Evolutionary conservation across 164 flowering plant genomes (phyloP), one percentile per base, ranked within the genome.

Genomic region (Liriodendron chinense): DNA sequence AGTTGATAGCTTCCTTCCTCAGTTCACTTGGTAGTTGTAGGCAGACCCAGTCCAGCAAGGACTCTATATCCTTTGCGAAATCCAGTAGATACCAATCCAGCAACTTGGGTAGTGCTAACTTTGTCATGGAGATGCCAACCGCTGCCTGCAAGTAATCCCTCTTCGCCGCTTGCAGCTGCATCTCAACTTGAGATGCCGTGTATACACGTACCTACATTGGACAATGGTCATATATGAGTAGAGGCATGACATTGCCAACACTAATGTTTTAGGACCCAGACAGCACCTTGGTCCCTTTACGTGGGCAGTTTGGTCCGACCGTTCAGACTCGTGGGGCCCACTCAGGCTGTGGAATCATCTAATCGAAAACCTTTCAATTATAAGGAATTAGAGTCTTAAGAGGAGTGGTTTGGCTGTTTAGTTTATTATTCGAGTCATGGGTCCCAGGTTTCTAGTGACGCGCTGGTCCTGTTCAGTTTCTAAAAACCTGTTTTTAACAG

Each of bases 41-140:
- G 90, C 96, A 92, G 59, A 94, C 84, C 98, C 97, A 94, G 75
- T 94, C 98, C 21, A 94, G 82, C 71, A 94, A 83, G 5, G 98
- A 91, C 56, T 91, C 97, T 61, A 91, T 71, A 74, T 93, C 97
- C 83, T 94, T 94, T 47, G 97, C 96, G 82, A 92, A 94, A 84
- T 94, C 97, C 1, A 90, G 91, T 49, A 91, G 75, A 81, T 94
- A 94, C 97, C 98, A 94, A 74, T 94, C 93, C 80, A 94, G 76
- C 77, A 94, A 83, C 80, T 94, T 94, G 48, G 97, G 94, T 53
- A 94, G 87, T 24, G 86, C 83, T 26, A 85, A 47, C 66, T 85
- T 87, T 3, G 70, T 68, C 10, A 74, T 68, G 64, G 95, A 90
- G 73, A 91, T 84, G 65, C 90, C 91, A 23, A 94, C 81, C 49